Evolutionary conservation across 768 basidiomycete genomes (phyloP).

Genomic region (Hemileccinum rubropunctum): DNA sequence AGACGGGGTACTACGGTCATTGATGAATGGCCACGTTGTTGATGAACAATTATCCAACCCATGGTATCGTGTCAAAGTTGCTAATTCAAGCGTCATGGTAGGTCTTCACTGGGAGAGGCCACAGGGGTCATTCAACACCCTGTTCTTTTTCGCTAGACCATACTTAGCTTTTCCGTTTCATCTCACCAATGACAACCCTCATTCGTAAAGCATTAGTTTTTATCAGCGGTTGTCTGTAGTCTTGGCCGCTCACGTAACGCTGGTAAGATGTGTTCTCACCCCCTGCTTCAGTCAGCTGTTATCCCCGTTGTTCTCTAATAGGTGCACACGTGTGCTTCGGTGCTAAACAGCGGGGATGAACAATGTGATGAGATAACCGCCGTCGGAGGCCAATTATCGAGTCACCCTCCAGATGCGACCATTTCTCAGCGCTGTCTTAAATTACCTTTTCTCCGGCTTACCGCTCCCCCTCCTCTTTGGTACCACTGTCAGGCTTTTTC

Average conservation of each 20-base stretch:
- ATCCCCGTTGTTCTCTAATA: constrained; percentile 11
- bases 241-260: constrained; percentile 19
- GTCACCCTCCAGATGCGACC: constrained; percentile 5
- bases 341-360: constrained; percentile 18
- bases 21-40: not conserved
- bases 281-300: constrained; percentile 2
- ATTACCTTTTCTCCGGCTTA: constrained; percentile 9
- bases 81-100: constrained; percentile 4
- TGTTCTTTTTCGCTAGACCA: not conserved
- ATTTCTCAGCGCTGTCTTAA: constrained; percentile 17
- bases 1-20: too few relatives aligned
- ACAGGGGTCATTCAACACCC: not conserved
- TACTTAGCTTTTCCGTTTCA: not conserved
- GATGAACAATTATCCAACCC: not conserved
- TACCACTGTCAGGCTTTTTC: constrained; percentile 8
- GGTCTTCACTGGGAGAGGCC: not conserved
- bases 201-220: not conserved
- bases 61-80: not conserved
- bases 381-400: constrained; percentile 6
- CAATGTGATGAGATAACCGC: constrained; percentile 12
- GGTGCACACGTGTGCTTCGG: constrained; percentile 19
- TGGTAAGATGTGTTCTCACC: constrained; percentile 19
- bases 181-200: not conserved
- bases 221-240: constrained; percentile 14
- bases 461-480: constrained; percentile 2